Percentiles rank a stretch among this genome's conserved stretches.
phyloP scores from a whole-genome alignment of 2,329 filamentous ascomycete species.

The Mariannaea elegans region DNA sequence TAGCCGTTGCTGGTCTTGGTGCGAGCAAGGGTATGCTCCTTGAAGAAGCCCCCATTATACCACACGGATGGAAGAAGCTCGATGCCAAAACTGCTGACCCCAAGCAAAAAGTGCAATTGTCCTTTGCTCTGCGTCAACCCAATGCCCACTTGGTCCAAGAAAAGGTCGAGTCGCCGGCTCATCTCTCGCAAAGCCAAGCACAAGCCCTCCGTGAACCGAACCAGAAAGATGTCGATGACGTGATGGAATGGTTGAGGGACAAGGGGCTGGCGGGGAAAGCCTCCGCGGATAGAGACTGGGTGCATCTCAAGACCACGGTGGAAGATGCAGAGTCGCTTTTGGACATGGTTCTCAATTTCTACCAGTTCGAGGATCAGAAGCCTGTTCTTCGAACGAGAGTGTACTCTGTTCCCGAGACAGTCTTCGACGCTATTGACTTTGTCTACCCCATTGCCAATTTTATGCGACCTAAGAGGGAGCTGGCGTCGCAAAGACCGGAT shows the following conservation, averaged over 20 bases:
- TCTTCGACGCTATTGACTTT: slow-evolving; percentile 53
- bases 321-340: slow-evolving; percentile 51
- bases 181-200: slow-evolving; percentile 50
- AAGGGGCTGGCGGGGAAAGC: slow-evolving; percentile 47
- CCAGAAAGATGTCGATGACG: slow-evolving; percentile 44
- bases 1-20: slow-evolving; percentile 38
- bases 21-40: slow-evolving; percentile 35
- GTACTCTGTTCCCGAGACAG: slow-evolving; percentile 54
- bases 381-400: slow-evolving; percentile 54
- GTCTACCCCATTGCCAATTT: slow-evolving; percentile 60
- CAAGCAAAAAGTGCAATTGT: slow-evolving; percentile 39
- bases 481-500: slow-evolving; percentile 28
- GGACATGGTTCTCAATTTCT: slow-evolving; percentile 51
- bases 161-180: slow-evolving; percentile 33
- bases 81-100: slow-evolving; percentile 30
- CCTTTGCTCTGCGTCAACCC: slow-evolving; percentile 46
- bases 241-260: slow-evolving; percentile 53
- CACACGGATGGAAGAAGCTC: slow-evolving; percentile 44
- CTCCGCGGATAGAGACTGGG: slow-evolving; percentile 49
- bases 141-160: slow-evolving; percentile 38
- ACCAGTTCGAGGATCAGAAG: slow-evolving; percentile 49
- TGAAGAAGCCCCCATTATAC: slow-evolving; percentile 40
- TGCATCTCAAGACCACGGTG: slow-evolving; percentile 54
- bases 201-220: slow-evolving; percentile 47
- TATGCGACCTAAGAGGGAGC: slow-evolving; percentile 51